phyloP scores from a whole-genome alignment of 2,329 filamentous ascomycete genomes.

The Phoma sp. region DNA sequence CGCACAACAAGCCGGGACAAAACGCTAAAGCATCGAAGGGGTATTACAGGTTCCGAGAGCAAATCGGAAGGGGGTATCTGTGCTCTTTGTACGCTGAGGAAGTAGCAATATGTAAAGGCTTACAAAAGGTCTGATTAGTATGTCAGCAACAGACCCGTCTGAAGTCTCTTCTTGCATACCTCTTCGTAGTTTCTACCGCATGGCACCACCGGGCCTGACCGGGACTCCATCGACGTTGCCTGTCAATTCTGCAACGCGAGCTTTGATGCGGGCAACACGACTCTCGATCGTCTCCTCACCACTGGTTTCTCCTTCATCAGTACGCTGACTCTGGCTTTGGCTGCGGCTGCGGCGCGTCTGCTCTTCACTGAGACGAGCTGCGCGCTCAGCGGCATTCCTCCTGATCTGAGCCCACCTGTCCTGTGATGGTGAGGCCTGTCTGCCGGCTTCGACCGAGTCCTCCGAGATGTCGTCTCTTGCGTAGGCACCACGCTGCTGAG shows the following conservation, averaged over 20 bases:
- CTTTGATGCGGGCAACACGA: slow-evolving; percentile 96
- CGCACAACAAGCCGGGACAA: neutral
- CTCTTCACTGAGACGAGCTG: slow-evolving; percentile 70
- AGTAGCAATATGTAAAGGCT: slow-evolving; percentile 20
- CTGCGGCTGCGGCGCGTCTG: slow-evolving; percentile 62
- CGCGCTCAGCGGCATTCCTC: slow-evolving; percentile 88
- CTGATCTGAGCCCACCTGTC: slow-evolving; percentile 97
- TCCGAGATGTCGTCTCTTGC: slow-evolving; percentile 49
- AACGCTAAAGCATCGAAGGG: slow-evolving; percentile 21
- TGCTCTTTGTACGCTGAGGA: slow-evolving; percentile 30
- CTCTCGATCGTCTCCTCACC: slow-evolving; percentile 97
- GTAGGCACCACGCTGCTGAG: slow-evolving; percentile 24
- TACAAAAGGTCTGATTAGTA: slow-evolving; percentile 1
- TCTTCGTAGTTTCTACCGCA: slow-evolving; percentile 5
- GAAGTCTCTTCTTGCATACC: neutral
- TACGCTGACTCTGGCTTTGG: slow-evolving; percentile 62
- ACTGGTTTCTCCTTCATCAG: slow-evolving; percentile 87
- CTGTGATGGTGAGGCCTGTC: slow-evolving; percentile 52
- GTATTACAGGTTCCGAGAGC: slow-evolving; percentile 34
- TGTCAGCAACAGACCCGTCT: neutral
- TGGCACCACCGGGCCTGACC: slow-evolving; percentile 14
- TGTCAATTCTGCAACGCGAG: slow-evolving; percentile 91
- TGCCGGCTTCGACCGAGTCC: slow-evolving; percentile 48
- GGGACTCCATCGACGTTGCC: slow-evolving; percentile 53
- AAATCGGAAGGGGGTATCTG: slow-evolving; percentile 35